Evolutionary conservation across 192 early-diverging fungal species (phyloP), one percentile per base, ranked within the genome.

Genomic region (Glomus cerebriforme): DNA sequence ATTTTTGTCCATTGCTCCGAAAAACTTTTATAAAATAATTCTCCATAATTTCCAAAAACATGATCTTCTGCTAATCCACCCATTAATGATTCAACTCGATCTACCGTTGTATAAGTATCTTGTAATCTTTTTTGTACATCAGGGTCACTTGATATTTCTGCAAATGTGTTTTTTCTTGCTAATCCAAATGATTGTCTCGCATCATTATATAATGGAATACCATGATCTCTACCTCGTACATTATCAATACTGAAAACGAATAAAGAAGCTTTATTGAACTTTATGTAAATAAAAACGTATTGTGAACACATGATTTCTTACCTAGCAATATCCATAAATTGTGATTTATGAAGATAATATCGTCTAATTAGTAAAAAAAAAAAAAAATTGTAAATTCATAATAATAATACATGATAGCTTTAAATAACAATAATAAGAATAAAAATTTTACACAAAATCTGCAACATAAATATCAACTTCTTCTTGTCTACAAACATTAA

Each of bases 1-100:
- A 89, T 64, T 5, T 79, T 59, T 2, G 45, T 34, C 65, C 88
- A 89, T 39, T 89, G 59, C n/a, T 26, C 22, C 8, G 22, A 22
- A 60, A 26, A 60, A 17, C 67, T 69, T 10, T 7, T 35, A 35
- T 34, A 6, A 34, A 69, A 69, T 43, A 69, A 35, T 13, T 27
- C 12, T 9, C 67, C 67, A 69, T 32, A 34, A 69, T 69, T 69
- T 34, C 27, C 67, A 69, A 35, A n/a, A 34, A 35, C 17, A 35
- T 43, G 76, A 29, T 79, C 78, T 47, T 79, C 78, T 13, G 45
- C 45, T 22, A 79, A 35, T 24, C 45, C 78, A 1, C 78, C 78
- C 15, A 77, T 8, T 27, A 58, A 72, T 27, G 69, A 34, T 49
- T 79, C 78, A 13, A 79, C 69, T n/a, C 9, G 32, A 24, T 79